Conservation (phyloP, 139 green algal genomes). For the Picochlorum sp. region DNA sequence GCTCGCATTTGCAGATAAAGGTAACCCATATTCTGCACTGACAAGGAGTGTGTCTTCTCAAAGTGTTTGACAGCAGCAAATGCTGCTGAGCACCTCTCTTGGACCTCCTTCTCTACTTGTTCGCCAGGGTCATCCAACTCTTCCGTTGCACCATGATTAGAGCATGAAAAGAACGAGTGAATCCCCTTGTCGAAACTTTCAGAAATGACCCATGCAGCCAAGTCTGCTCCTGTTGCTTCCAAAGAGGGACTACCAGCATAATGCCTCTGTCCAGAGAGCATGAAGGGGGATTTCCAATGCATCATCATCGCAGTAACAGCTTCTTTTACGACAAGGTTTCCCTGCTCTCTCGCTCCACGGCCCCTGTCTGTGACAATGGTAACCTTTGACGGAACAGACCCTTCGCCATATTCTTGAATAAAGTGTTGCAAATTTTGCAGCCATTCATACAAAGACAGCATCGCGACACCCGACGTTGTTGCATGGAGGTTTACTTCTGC, state of each 20-base stretch:
- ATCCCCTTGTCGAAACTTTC: constrained; percentile 46
- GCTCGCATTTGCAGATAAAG: constrained; percentile 51
- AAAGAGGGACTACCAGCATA: constrained; percentile 34
- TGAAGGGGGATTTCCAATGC: constrained; percentile 62
- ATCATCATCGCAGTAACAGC: constrained; percentile 59
- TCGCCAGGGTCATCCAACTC: constrained; percentile 5
- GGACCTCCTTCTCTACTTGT: constrained; percentile 11
- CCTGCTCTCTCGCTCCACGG: constrained; percentile 60
- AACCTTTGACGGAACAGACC: constrained; percentile 17
- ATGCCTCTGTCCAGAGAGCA: constrained; percentile 38
- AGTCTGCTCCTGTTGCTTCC: constrained; percentile 37
- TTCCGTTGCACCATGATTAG: constrained; percentile 24
- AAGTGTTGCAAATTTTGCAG: constrained; percentile 47
- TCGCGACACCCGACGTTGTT: constrained; percentile 72
- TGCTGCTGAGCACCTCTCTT: constrained; percentile 35
- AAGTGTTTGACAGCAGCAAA: constrained; percentile 29
- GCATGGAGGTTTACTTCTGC: constrained; percentile 73
- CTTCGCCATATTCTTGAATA: constrained; percentile 4
- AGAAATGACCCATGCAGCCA: constrained; percentile 50
- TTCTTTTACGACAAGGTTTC: constrained; percentile 83
- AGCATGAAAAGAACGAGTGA: constrained; percentile 60
- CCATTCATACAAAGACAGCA: constrained; percentile 73
- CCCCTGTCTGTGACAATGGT: constrained; percentile 37
- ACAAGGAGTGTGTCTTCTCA: constrained; percentile 31
- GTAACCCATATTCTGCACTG: constrained; percentile 59